Conservation (phyloP, 2,329 filamentous ascomycete genomes). For the Elsinoe batatas region DNA sequence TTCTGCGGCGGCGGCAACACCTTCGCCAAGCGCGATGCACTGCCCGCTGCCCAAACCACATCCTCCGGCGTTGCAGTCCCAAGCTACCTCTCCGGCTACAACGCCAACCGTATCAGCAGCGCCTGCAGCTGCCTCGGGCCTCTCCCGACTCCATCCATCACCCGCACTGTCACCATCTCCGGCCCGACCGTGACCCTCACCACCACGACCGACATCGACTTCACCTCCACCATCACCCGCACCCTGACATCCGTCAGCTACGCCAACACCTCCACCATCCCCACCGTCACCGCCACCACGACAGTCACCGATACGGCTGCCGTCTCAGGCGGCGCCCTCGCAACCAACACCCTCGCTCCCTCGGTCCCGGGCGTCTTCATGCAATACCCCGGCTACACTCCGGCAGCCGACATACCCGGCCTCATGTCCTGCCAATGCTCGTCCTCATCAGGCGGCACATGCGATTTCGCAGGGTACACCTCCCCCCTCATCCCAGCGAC, state of each 20-base stretch:
- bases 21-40: not conserved
- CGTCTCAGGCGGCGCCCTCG: not conserved
- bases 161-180: not conserved
- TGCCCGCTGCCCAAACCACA: not conserved
- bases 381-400: slow-evolving; percentile 4
- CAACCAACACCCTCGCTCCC: slow-evolving; percentile 2
- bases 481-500: not conserved
- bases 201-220: not conserved
- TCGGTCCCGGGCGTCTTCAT: slow-evolving; percentile 4
- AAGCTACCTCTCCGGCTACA: not conserved
- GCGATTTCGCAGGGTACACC: not conserved
- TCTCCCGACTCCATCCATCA: not conserved
- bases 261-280: slow-evolving; percentile 8
- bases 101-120: not conserved
- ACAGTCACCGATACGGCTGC: not conserved
- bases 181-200: not conserved
- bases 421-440: slow-evolving; percentile 4
- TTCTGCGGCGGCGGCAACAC: slow-evolving; percentile 8
- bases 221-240: not conserved
- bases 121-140: not conserved
- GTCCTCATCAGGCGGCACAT: not conserved
- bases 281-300: slow-evolving; percentile 2
- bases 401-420: not conserved
- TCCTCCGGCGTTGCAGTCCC: not conserved
- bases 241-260: slow-evolving; percentile 2